A percentile compares a stretch with the other conserved stretches of the same genome.
phyloP scores from a whole-genome alignment of 306 rosid genomes.

The Macrotyloma uniflorum region DNA sequence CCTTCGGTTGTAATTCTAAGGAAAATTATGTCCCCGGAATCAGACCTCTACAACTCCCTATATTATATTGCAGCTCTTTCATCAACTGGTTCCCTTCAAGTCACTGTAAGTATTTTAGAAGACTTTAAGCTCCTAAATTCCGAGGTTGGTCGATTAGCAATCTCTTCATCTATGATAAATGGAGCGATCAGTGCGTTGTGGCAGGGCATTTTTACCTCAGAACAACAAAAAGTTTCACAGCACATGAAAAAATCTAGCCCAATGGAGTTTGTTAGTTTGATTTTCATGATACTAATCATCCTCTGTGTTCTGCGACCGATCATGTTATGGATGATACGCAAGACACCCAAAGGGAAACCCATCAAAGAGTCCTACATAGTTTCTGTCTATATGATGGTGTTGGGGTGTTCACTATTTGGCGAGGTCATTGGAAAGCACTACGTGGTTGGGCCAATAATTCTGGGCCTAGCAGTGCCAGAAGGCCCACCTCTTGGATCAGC shows the following conservation, averaged over 20 bases:
- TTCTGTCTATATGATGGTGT: slow-evolving; percentile 46
- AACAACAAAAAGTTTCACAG: not conserved
- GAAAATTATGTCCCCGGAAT: not conserved
- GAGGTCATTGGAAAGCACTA: slow-evolving; percentile 56
- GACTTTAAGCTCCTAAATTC: slow-evolving; percentile 69
- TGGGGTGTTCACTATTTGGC: slow-evolving; percentile 37
- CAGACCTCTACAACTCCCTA: not conserved
- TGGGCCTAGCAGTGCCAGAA: slow-evolving; percentile 66
- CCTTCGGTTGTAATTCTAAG: not conserved
- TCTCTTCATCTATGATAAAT: slow-evolving; percentile 53
- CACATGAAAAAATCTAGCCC: not conserved
- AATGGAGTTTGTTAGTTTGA: not conserved
- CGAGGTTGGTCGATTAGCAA: slow-evolving; percentile 61
- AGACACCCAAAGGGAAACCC: not conserved
- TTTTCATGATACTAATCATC: slow-evolving; percentile 26
- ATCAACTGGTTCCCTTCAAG: slow-evolving; percentile 53
- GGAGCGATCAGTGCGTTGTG: slow-evolving; percentile 32
- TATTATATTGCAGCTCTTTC: slow-evolving; percentile 28
- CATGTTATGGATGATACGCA: slow-evolving; percentile 30
- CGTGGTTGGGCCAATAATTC: slow-evolving; percentile 51
- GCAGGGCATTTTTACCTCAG: not conserved
- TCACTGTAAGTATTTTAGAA: slow-evolving; percentile 39
- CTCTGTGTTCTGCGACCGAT: slow-evolving; percentile 20
- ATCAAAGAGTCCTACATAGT: slow-evolving; percentile 15
- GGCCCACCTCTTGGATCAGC: slow-evolving; percentile 69